A percentile compares a stretch with the other conserved stretches of the same genome.
These are phyloP conservation scores for Pleurostoma richardsiae DNA, from an alignment of 2,329 filamentous ascomycete genomes.

Conservation along the genomic window DNA sequence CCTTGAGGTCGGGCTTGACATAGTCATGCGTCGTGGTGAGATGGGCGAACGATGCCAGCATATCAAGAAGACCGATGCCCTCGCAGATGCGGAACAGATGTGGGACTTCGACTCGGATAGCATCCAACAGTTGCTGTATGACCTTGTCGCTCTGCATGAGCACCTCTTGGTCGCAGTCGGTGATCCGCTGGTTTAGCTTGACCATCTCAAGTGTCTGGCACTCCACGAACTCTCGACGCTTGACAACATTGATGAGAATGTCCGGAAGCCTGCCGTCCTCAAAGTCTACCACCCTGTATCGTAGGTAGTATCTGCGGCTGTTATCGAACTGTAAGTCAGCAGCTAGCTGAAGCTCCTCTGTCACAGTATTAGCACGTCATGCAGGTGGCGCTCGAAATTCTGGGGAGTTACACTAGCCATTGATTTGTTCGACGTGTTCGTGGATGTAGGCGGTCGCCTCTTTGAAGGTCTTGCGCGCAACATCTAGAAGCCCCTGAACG, in stretches of 20 bases:
- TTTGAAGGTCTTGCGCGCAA: slow-evolving; percentile 84
- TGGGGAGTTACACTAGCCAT: slow-evolving; percentile 38
- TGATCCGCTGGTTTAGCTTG: slow-evolving; percentile 73
- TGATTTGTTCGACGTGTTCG: slow-evolving; percentile 51
- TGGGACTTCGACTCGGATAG: slow-evolving; percentile 68
- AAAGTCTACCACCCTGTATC: slow-evolving; percentile 57
- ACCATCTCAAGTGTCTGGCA: slow-evolving; percentile 83
- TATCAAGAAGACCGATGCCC: slow-evolving; percentile 80
- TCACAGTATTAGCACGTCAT: too few species aligned
- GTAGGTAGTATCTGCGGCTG: slow-evolving; percentile 74
- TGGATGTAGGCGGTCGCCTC: slow-evolving; percentile 72
- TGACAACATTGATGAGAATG: slow-evolving; percentile 71
- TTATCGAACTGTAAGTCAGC: slow-evolving; percentile 72
- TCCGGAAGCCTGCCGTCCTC: slow-evolving; percentile 56
- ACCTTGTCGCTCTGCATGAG: slow-evolving; percentile 76
- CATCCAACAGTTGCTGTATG: slow-evolving; percentile 64
- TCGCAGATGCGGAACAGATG: slow-evolving; percentile 81
- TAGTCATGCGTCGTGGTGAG: slow-evolving; percentile 65
- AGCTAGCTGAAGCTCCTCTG: slow-evolving; percentile 44
- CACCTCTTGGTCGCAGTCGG: slow-evolving; percentile 78
- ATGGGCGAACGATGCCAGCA: slow-evolving; percentile 74
- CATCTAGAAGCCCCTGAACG: slow-evolving; percentile 80
- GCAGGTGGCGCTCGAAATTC: too few species aligned
- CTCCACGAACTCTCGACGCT: slow-evolving; percentile 71
- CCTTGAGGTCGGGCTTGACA: slow-evolving; percentile 55